Percentiles rank a stretch among this genome's conserved stretches.
Evolutionary conservation across 768 basidiomycete genomes (phyloP).

Genomic region (Kwoniella pini): DNA sequence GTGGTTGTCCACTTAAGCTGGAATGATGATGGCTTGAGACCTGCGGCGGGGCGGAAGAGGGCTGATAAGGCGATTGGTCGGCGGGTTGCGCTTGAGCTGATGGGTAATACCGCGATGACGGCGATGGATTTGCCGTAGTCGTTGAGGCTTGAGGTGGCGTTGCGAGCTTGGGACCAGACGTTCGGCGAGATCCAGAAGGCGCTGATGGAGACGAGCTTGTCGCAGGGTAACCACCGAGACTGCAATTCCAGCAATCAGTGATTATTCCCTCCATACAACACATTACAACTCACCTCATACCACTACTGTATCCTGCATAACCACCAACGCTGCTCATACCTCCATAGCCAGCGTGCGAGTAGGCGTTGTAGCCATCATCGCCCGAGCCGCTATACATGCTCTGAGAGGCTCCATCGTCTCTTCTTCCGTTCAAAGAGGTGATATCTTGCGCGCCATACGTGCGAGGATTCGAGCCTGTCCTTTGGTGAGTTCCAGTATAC

Average conservation of each 20-base stretch:
- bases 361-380: conserved; percentile 10
- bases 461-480: conserved; percentile 22
- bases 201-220: conserved; percentile 13
- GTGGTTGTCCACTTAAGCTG: conserved; percentile 15
- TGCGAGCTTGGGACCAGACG: conserved; percentile 15
- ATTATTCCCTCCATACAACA: neutral
- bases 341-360: conserved; percentile 20
- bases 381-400: conserved; percentile 8
- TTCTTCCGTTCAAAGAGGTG: conserved; percentile 2
- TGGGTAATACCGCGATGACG: conserved; percentile 21
- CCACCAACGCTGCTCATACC: conserved; percentile 16
- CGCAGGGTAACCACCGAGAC: conserved; percentile 17
- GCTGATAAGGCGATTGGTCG: conserved; percentile 21
- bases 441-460: conserved; percentile 10
- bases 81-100: conserved; percentile 8
- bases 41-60: conserved; percentile 25
- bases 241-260: neutral
- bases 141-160: conserved; percentile 19
- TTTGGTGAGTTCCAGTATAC: conserved; percentile 21
- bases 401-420: conserved; percentile 14
- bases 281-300: conserved; percentile 16
- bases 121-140: conserved; percentile 14
- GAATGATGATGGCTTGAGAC: conserved; percentile 16
- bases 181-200: conserved; percentile 21
- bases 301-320: conserved; percentile 16